Evolutionary conservation across 495 filamentous ascomycete species (phyloP).

Genomic region (Xylaria bambusicola): DNA sequence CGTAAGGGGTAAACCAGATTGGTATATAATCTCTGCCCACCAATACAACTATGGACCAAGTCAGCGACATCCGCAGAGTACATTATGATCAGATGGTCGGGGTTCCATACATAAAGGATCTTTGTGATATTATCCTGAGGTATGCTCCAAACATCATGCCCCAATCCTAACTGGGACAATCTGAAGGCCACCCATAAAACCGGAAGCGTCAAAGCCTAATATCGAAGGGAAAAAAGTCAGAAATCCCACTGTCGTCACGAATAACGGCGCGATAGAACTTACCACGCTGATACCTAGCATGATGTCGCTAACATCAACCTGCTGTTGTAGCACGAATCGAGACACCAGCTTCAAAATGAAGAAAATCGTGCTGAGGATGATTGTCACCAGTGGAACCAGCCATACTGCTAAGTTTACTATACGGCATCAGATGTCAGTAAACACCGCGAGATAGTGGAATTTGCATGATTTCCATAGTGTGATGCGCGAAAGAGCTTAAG

Average conservation of each 20-base stretch:
- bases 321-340: not conserved
- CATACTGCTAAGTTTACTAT: not conserved
- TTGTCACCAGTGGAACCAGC: not conserved
- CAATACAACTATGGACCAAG: slow-evolving; percentile 37
- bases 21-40: slow-evolving; percentile 41
- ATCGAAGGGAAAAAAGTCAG: not conserved
- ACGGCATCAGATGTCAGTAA: not conserved
- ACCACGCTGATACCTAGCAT: slow-evolving; percentile 7
- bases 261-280: not conserved
- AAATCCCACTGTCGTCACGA: too few relatives aligned
- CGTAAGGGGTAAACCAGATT: slow-evolving; percentile 43
- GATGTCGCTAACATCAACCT: not conserved
- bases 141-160: slow-evolving; percentile 33
- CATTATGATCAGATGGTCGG: not conserved
- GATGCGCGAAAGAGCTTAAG: not conserved
- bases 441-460: not conserved
- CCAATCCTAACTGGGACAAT: slow-evolving; percentile 24
- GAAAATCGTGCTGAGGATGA: slow-evolving; percentile 11
- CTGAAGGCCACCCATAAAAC: slow-evolving; percentile 11
- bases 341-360: slow-evolving; percentile 7
- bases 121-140: slow-evolving; percentile 29
- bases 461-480: not conserved
- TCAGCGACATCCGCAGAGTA: not conserved
- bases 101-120: slow-evolving; percentile 25
- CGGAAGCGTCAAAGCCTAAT: slow-evolving; percentile 15